Percentiles rank a stretch among this genome's conserved stretches.
Evolutionary conservation across 2,329 filamentous ascomycete species (phyloP).

Genomic region (Nigrospora oryzae): DNA sequence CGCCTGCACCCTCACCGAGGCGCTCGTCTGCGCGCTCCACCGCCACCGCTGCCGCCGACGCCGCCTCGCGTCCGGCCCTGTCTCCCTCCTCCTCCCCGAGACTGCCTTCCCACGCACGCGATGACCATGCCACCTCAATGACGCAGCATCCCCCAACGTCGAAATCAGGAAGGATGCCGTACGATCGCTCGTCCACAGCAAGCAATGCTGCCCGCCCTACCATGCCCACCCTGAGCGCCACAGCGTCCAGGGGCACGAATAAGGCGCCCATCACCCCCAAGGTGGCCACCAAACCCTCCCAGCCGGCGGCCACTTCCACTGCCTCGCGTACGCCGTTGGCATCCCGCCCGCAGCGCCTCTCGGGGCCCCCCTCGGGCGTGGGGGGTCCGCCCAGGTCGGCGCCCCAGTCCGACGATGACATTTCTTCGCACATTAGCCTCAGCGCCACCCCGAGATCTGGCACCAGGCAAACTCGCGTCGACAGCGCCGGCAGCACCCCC

Average conservation of each 20-base stretch:
- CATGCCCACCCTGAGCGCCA: constrained; percentile 60
- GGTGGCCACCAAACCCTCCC: constrained; percentile 34
- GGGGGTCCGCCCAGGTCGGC: constrained; percentile 15
- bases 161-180: constrained; percentile 25
- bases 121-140: constrained; percentile 29
- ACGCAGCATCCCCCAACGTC: constrained; percentile 15
- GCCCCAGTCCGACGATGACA: constrained; percentile 38
- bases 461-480: constrained; percentile 60
- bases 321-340: constrained; percentile 36
- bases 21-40: not conserved
- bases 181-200: constrained; percentile 37
- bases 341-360: constrained; percentile 16
- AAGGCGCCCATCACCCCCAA: constrained; percentile 46
- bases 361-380: constrained; percentile 13
- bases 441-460: constrained; percentile 77
- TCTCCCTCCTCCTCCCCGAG: not conserved
- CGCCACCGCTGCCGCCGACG: not conserved
- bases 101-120: constrained; percentile 5
- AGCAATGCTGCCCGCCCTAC: constrained; percentile 46
- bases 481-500: constrained; percentile 61
- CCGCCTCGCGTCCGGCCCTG: not conserved
- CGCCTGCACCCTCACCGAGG: not conserved
- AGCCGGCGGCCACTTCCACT: constrained; percentile 17
- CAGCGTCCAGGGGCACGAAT: constrained; percentile 44
- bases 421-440: constrained; percentile 47